Evolutionary conservation across 2,329 filamentous ascomycete genomes (phyloP).

Genomic region (Neonectria hederae): DNA sequence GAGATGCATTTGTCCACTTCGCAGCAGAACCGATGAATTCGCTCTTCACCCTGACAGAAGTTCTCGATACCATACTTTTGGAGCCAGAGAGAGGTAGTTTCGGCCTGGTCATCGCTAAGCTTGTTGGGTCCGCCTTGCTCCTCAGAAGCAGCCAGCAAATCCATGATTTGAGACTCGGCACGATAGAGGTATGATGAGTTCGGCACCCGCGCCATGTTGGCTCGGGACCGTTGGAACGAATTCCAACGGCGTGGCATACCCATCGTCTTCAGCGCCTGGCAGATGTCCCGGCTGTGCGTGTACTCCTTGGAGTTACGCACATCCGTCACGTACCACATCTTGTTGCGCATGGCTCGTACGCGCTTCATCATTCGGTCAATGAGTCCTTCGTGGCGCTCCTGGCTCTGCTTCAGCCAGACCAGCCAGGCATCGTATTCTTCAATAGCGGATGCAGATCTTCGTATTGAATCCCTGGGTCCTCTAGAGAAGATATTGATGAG

Average conservation of each 20-base stretch:
- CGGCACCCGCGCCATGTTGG: slow-evolving; percentile 57
- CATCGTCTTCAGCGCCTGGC: slow-evolving; percentile 91
- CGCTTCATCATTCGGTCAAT: slow-evolving; percentile 80
- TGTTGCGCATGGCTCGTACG: slow-evolving; percentile 82
- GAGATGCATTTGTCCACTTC: slow-evolving; percentile 89
- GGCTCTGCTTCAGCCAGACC: slow-evolving; percentile 83
- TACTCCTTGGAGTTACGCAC: slow-evolving; percentile 91
- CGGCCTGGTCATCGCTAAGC: slow-evolving; percentile 92
- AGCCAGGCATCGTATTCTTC: slow-evolving; percentile 85
- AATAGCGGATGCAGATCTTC: slow-evolving; percentile 75
- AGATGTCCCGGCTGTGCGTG: slow-evolving; percentile 85
- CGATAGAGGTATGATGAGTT: slow-evolving; percentile 76
- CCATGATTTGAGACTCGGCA: slow-evolving; percentile 85
- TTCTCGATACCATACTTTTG: slow-evolving; percentile 85
- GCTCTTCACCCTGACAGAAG: slow-evolving; percentile 92
- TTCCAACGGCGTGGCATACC: slow-evolving; percentile 69
- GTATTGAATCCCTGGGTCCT: slow-evolving; percentile 74
- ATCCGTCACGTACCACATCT: slow-evolving; percentile 99
- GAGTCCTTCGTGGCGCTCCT: slow-evolving; percentile 78
- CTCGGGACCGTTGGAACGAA: slow-evolving; percentile 60
- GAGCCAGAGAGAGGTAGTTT: slow-evolving; percentile 85
- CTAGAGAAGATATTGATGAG: slow-evolving; percentile 79
- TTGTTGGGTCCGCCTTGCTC: slow-evolving; percentile 94
- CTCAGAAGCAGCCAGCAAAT: slow-evolving; percentile 82
- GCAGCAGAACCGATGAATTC: slow-evolving; percentile 92